Percentiles rank a stretch among this genome's conserved stretches.
Conservation (phyloP, 441 rosid species). For the Eutrema salsugineum region DNA sequence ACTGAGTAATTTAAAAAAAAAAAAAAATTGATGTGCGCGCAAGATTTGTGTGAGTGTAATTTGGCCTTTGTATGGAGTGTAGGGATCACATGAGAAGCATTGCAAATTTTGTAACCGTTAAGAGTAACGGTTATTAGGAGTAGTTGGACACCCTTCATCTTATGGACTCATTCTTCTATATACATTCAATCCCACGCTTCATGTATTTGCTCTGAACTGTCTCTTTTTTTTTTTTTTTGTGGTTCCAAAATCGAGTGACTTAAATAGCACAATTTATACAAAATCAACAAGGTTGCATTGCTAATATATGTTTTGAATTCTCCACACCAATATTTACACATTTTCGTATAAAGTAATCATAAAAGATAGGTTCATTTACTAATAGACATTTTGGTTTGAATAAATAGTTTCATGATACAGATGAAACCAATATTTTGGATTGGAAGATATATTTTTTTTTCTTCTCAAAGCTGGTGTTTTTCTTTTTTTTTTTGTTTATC, state of each 20-base stretch:
- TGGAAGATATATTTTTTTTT: background rate
- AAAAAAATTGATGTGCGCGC: background rate
- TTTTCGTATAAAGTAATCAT: background rate
- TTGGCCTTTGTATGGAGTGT: constrained; percentile 3
- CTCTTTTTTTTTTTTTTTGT: background rate
- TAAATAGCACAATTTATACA: background rate
- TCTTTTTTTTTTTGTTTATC: too few relatives aligned
- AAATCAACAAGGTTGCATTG: background rate
- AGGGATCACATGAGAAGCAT: constrained; percentile 2
- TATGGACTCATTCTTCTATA: constrained; percentile 19
- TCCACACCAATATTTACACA: background rate
- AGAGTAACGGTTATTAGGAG: constrained; percentile 17
- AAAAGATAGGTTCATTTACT: background rate
- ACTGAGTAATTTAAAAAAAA: background rate
- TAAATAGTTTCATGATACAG: background rate
- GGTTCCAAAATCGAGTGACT: background rate
- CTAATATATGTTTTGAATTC: background rate
- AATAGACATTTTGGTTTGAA: background rate
- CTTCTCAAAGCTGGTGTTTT: background rate
- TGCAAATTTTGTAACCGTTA: constrained; percentile 9
- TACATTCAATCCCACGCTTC: background rate
- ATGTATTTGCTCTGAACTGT: background rate
- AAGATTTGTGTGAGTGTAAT: constrained; percentile 4
- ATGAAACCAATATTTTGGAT: background rate
- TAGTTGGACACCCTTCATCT: constrained; percentile 11